phyloP scores from a whole-genome alignment of 140 eudicot genomes.

The Ambrosia hybrid region DNA sequence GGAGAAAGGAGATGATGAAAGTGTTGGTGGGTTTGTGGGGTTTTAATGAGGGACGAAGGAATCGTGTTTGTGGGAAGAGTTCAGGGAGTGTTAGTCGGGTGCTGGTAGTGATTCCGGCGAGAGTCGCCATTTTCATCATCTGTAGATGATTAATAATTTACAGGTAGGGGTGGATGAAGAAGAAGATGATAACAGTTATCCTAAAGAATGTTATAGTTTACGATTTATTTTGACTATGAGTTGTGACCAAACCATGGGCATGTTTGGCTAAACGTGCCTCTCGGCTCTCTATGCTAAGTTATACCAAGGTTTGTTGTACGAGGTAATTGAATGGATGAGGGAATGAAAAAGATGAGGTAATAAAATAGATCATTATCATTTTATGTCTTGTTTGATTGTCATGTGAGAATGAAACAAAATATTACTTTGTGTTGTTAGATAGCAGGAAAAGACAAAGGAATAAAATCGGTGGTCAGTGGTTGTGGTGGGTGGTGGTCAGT shows the following conservation, averaged over 20 bases:
- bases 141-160: background rate
- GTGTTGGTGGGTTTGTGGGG: conserved; percentile 10
- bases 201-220: background rate
- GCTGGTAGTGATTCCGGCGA: conserved; percentile 27
- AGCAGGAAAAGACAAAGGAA: too few species aligned
- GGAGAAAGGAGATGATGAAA: conserved; percentile 2
- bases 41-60: conserved; percentile 8
- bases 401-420: too few species aligned
- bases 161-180: background rate
- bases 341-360: too few species aligned
- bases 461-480: too few species aligned
- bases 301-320: too few species aligned
- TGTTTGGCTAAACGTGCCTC: too few species aligned
- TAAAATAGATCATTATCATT: too few species aligned
- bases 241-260: background rate
- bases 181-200: background rate
- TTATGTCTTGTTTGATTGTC: too few species aligned
- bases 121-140: conserved; percentile 40
- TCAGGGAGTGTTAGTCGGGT: conserved; percentile 10
- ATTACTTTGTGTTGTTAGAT: too few species aligned
- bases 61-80: conserved; percentile 16
- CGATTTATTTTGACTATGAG: background rate
- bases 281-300: too few species aligned
- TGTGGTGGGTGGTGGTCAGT: too few species aligned
- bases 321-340: too few species aligned